These are phyloP conservation scores for Aspergillus hiratsukae DNA, from an alignment of 2,329 filamentous ascomycete species.

Conservation along the genomic window DNA sequence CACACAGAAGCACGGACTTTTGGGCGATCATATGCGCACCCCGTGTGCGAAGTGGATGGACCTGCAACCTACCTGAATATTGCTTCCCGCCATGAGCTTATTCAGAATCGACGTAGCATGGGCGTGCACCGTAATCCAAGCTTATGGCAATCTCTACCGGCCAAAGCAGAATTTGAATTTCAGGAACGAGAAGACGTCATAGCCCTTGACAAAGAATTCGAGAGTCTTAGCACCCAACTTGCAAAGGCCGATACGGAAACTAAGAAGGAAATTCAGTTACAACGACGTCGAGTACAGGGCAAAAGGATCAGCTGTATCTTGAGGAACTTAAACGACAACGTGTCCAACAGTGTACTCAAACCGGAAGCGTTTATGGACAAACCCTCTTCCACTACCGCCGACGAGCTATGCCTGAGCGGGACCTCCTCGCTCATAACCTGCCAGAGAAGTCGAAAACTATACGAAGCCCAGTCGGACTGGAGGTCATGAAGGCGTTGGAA, in stretches of 20 bases:
- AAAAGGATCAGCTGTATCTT: conserved; percentile 1
- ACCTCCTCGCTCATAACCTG: conserved; percentile 11
- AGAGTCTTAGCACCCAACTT: not conserved
- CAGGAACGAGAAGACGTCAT: conserved; percentile 2
- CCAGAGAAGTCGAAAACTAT: conserved; percentile 1
- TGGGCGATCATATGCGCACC: too few relatives aligned
- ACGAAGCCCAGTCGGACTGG: conserved; percentile 3
- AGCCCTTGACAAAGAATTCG: conserved; percentile 1
- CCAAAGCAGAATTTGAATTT: too few relatives aligned
- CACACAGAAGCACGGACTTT: too few relatives aligned
- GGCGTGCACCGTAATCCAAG: too few relatives aligned
- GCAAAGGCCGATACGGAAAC: not conserved
- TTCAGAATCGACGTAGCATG: too few relatives aligned
- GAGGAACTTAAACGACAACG: not conserved
- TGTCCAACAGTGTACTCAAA: not conserved
- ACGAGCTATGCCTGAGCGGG: conserved; percentile 11
- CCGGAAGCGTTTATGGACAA: conserved; percentile 2
- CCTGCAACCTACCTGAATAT: too few relatives aligned
- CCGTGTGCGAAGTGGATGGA: too few relatives aligned
- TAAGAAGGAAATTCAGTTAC: not conserved
- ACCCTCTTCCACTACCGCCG: conserved; percentile 9
- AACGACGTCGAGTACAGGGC: not conserved
- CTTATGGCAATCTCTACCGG: too few relatives aligned
- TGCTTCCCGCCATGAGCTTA: too few relatives aligned
- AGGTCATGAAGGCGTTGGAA: conserved; percentile 5